Evolutionary conservation across 257 asterid genomes (phyloP).

Genomic region (Scutellaria minor): DNA sequence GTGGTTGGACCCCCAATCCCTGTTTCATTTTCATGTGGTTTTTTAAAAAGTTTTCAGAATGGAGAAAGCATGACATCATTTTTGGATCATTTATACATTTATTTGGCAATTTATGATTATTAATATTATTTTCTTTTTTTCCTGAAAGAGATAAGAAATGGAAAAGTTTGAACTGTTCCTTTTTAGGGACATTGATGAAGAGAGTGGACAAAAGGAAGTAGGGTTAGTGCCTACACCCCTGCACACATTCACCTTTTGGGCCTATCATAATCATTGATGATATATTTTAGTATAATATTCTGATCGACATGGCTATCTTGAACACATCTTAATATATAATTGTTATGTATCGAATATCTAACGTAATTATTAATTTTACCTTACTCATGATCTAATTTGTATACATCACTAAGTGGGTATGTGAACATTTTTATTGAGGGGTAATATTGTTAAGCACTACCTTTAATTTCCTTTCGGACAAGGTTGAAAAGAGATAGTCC

Average conservation of each 20-base stretch:
- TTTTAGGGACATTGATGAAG: not conserved
- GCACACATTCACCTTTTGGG: conserved; percentile 19
- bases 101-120: not conserved
- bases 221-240: conserved; percentile 22
- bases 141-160: conserved; percentile 10
- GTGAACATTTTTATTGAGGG: too few species aligned
- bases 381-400: too few species aligned
- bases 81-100: conserved; percentile 23
- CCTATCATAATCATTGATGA: not conserved
- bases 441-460: too few species aligned
- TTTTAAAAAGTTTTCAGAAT: not conserved
- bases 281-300: too few species aligned
- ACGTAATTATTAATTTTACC: too few species aligned
- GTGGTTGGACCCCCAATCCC: conserved; percentile 4
- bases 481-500: too few species aligned
- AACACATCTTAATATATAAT: too few species aligned
- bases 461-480: too few species aligned
- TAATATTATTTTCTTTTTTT: not conserved
- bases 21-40: not conserved
- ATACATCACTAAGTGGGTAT: too few species aligned
- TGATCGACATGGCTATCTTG: too few species aligned
- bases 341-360: too few species aligned
- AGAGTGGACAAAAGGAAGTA: conserved; percentile 26
- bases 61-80: conserved; percentile 39
- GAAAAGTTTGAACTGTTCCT: not conserved